A percentile compares a stretch with the other conserved stretches of the same genome.
phyloP scores from a whole-genome alignment of 768 basidiomycete species.

The Podaxis sp. region DNA sequence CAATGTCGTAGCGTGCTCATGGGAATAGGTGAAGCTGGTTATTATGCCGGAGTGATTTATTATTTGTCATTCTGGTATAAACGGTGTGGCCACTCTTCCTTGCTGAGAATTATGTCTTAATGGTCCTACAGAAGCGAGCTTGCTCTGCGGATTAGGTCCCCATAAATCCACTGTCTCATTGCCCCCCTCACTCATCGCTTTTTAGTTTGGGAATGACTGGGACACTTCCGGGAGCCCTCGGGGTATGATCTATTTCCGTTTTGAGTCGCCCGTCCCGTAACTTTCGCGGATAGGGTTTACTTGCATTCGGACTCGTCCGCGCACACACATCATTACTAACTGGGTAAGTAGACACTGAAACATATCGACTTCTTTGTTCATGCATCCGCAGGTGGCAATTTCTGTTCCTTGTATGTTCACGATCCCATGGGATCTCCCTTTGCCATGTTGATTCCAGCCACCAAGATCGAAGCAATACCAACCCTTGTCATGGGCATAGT shows the following conservation, averaged over 20 bases:
- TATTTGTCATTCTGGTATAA: conserved; percentile 58
- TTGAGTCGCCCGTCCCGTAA: neutral
- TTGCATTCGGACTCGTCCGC: conserved; percentile 54
- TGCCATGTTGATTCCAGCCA: neutral
- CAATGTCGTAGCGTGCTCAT: conserved; percentile 39
- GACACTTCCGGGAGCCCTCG: conserved; percentile 51
- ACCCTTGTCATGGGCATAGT: conserved; percentile 46
- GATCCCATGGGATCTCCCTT: neutral
- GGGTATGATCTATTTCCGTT: conserved; percentile 25
- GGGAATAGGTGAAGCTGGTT: conserved; percentile 59
- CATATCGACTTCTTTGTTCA: neutral
- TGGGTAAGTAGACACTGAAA: conserved; percentile 14
- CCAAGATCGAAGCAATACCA: conserved; percentile 52
- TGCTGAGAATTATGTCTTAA: neutral
- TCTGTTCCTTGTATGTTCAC: conserved; percentile 41
- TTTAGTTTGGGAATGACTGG: conserved; percentile 54
- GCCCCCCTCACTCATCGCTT: neutral
- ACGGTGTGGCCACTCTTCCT: conserved; percentile 19
- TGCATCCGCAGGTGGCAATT: conserved; percentile 46
- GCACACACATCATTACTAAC: conserved; percentile 35
- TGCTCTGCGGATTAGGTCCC: conserved; percentile 44
- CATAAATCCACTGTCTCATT: neutral
- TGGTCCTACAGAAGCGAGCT: conserved; percentile 36
- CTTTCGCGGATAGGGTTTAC: conserved; percentile 35
- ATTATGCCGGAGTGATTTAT: conserved; percentile 58